Base-by-base conservation (phyloP, 2,329 filamentous ascomycete genomes). In the Fusarium euwallaceae region DNA sequence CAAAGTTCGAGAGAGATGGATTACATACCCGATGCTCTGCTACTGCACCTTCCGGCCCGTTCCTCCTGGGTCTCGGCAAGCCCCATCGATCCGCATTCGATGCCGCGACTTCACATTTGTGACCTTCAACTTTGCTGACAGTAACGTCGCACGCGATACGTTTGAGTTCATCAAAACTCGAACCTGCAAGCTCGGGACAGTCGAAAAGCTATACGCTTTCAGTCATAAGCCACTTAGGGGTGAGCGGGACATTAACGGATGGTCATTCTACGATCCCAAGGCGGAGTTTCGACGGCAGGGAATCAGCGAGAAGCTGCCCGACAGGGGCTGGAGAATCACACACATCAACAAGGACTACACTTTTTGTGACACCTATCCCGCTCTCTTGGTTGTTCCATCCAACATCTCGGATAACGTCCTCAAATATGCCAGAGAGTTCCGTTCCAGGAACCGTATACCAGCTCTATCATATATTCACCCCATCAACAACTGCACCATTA, bases 341-440 rank as follows among this genome's bases (percentile, higher is more conserved):
- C 90, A 90, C 62, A 95, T 99, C 84, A 99, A 99, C 83, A 87
- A 90, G 62, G 94, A 98, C 83, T 98, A 98, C 81, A 87, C 86
- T 74, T 98, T 98, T 80, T 98, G 95, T 61, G 93, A 95, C 29
- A 98, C 97, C 4, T 99, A 99, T 81, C 97, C 97, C 14, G 91
- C 92, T 4, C 81, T 97, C 56, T 87, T 99, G 27, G 93, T 93
- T 12, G 95, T 99, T 20, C 97, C 97, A 24, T 91, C 92, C 27
- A 91, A 90, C 68, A 97, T 99, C 76, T 98, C 96, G n/a, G 97
- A 99, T 83, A 98, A 97, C 80, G 95, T 96, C 58, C 89, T 99
- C 60, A 98, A 98, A 80, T 97, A 99, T 81, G 97, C 95, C 29
- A 93, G 92, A 69, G 90, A 92, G 72, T 98, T 97, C 83, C 93